Percentiles rank a stretch among this genome's conserved stretches.
Conservation (phyloP, 78 protist species). For the Dictyostelium purpureum region DNA sequence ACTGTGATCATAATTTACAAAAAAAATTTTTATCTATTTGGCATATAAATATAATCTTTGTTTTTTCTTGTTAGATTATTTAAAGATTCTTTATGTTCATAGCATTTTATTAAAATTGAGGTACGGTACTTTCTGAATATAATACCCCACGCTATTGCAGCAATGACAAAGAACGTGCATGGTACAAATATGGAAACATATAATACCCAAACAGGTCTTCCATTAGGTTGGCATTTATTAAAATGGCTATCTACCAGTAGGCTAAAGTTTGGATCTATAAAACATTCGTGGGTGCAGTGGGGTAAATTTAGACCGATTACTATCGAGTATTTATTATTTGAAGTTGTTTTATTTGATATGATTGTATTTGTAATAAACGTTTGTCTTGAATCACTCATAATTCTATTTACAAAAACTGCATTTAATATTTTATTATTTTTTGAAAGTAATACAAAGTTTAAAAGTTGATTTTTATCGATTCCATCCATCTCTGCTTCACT, state of each 20-base stretch:
- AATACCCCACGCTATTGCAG: not conserved
- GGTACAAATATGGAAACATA: not conserved
- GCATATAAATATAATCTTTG: not conserved
- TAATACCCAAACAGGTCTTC: not conserved
- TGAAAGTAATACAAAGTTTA: not conserved
- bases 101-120: not conserved
- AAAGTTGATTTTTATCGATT: not conserved
- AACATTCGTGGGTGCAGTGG: not conserved
- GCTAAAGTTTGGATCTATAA: not conserved
- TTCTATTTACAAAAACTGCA: not conserved
- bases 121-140: not conserved
- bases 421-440: not conserved
- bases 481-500: not conserved
- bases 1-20: too few relatives aligned
- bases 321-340: not conserved
- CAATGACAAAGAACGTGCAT: not conserved
- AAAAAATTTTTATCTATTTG: not conserved
- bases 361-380: not conserved
- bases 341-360: not conserved
- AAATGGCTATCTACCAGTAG: not conserved
- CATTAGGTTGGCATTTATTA: too few relatives aligned
- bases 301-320: conserved; percentile 22
- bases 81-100: not conserved
- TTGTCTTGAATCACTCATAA: not conserved
- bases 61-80: not conserved